Evolutionary conservation across 805 yeast species (phyloP), one percentile per base, ranked within the genome.

Genomic region (Myxozyma vanderwaltii): DNA sequence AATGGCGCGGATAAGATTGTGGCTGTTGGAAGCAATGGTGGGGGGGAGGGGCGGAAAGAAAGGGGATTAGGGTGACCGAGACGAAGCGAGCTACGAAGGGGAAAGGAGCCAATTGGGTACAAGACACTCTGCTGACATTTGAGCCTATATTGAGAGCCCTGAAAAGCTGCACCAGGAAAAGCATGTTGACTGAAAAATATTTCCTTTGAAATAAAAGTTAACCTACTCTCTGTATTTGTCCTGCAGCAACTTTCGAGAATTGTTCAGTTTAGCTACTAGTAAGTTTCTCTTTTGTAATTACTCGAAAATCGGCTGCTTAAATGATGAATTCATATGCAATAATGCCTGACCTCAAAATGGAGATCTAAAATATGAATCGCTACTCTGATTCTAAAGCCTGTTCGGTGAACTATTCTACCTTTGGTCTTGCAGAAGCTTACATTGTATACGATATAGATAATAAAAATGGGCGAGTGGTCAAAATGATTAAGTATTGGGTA

Each of bases 281-380:
- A 38, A 13, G 36, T n/a, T 38, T 38, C 15, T 13, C 26, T 39
- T 46, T 1, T 31, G 24, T n/a, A 12, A 15, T 31, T 19, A 15
- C 7, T 19, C 29, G 2, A 17, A 10, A n/a, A 24, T 12, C 15
- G 33, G 24, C 48, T 27, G 24, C 21, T n/a, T 19, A 19, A 8
- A 49, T 61, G 65, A 62, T 62, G 65, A 62, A 54, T 58, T 38
- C 55, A 44, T 58, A 27, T 17, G 26, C 43, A 40, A 26, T 29
- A 54, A 52, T 61, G 49, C 35, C 67, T 58, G 63, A 63, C 65
- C 17, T 10, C n/a, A 47, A 36, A 15, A 54, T 58, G 65, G 62
- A 61, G 66, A 62, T 12, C 24, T 8, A 26, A 39, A 54, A 8
- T 29, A 46, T 61, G 67, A 63, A 63, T 60, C 67, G 67, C 67